Evolutionary conservation across 306 rosid genomes (phyloP).

Genomic region (Acmispon strigosus): DNA sequence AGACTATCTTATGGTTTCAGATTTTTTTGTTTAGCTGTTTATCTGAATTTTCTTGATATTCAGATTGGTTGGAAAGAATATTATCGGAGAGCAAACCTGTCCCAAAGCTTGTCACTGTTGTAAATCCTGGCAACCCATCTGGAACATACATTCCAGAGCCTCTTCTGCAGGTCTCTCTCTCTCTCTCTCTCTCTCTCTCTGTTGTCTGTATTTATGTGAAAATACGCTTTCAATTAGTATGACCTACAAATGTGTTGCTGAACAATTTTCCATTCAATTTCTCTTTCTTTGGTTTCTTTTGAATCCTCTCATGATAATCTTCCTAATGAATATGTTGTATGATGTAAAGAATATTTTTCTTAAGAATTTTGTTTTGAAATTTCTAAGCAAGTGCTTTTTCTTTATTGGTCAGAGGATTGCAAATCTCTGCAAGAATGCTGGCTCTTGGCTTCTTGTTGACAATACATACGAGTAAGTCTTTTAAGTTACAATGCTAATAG

Average conservation of each 20-base stretch:
- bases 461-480: conserved; percentile 80
- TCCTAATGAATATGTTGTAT: neutral
- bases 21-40: conserved; percentile 1
- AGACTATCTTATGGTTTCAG: neutral
- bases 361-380: neutral
- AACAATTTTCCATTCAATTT: neutral
- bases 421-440: conserved; percentile 64
- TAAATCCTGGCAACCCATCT: conserved; percentile 90
- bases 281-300: neutral
- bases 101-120: conserved; percentile 90
- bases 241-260: neutral
- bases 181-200: neutral
- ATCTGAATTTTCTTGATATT: conserved; percentile 22
- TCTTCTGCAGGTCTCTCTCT: conserved; percentile 69
- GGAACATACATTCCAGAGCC: conserved; percentile 89
- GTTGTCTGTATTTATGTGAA: neutral
- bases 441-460: conserved; percentile 88
- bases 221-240: neutral
- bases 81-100: conserved; percentile 67
- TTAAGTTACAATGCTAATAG: neutral
- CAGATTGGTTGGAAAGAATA: conserved; percentile 86
- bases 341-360: neutral
- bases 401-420: conserved; percentile 69
- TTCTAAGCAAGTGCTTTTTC: conserved; percentile 25
- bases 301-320: neutral